Percentiles rank a stretch among this genome's conserved stretches.
Evolutionary conservation across 805 yeast genomes (phyloP).

Genomic region (Sugiyamaella chiloensis): DNA sequence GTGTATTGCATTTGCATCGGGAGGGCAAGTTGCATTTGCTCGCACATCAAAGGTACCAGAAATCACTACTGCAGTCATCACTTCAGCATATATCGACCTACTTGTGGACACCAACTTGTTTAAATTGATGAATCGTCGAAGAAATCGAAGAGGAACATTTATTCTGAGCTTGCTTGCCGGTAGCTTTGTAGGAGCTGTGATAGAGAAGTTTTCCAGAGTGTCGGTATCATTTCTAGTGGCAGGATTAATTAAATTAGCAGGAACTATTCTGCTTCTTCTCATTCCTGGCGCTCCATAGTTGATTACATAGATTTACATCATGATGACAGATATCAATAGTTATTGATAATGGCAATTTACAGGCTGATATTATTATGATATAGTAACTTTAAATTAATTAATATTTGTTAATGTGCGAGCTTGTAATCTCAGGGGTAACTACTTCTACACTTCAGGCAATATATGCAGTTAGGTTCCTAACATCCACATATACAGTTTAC

Average conservation of each 20-base stretch:
- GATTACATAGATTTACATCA: too few species aligned
- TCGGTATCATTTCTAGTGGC: constrained; percentile 9
- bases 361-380: too few species aligned
- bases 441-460: too few species aligned
- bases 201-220: not conserved
- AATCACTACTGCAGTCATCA: constrained; percentile 12
- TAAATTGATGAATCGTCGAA: not conserved
- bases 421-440: too few species aligned
- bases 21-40: constrained; percentile 11
- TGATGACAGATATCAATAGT: too few species aligned
- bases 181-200: constrained; percentile 7
- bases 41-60: constrained; percentile 7
- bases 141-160: constrained; percentile 7
- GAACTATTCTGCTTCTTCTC: not conserved
- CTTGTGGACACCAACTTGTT: constrained; percentile 3
- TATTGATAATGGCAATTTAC: too few species aligned
- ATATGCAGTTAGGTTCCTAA: not conserved
- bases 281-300: constrained; percentile 5
- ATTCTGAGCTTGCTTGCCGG: constrained; percentile 2
- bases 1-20: constrained; percentile 5
- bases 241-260: constrained; percentile 4
- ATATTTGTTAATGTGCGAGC: too few species aligned
- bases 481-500: too few species aligned
- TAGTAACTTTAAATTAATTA: too few species aligned
- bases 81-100: constrained; percentile 10